phyloP scores from a whole-genome alignment of 108 stramenopile genomes.

The Tribonema minus region DNA sequence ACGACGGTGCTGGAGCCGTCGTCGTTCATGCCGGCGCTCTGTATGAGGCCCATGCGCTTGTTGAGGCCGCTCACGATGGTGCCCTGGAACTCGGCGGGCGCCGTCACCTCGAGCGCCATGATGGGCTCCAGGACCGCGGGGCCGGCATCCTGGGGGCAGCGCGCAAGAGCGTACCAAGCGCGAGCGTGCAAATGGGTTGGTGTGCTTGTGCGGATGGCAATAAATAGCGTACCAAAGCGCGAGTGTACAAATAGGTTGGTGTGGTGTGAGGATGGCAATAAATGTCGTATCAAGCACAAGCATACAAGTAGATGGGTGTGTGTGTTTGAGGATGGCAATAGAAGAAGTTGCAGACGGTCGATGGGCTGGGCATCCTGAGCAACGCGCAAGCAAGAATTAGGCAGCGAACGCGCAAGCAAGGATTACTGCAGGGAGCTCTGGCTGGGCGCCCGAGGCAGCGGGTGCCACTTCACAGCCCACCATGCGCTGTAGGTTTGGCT shows the following conservation, averaged over 20 bases:
- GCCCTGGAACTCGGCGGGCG: conserved; percentile 95
- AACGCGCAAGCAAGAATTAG: too few relatives aligned
- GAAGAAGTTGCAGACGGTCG: too few relatives aligned
- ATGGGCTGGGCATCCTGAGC: too few relatives aligned
- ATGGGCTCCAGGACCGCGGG: conserved; percentile 88
- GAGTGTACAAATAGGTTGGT: not conserved
- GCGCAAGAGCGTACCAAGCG: not conserved
- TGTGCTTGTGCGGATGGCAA: not conserved
- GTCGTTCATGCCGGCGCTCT: conserved; percentile 80
- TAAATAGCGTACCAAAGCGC: not conserved
- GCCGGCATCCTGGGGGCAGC: conserved; percentile 61
- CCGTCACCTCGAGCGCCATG: conserved; percentile 72
- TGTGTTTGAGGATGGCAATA: not conserved
- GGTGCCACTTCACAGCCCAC: too few relatives aligned
- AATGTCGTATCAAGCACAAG: not conserved
- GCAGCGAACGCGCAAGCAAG: too few relatives aligned
- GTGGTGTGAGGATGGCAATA: not conserved
- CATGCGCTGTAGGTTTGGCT: too few relatives aligned
- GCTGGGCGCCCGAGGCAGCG: too few relatives aligned
- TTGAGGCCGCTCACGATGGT: conserved; percentile 86
- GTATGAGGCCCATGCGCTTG: conserved; percentile 85
- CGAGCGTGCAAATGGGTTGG: not conserved
- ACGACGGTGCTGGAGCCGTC: conserved; percentile 80
- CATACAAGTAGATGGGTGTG: not conserved
- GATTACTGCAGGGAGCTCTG: too few relatives aligned